phyloP scores from a whole-genome alignment of 2,329 filamentous ascomycete genomes.

The Verticillium alfalfae region DNA sequence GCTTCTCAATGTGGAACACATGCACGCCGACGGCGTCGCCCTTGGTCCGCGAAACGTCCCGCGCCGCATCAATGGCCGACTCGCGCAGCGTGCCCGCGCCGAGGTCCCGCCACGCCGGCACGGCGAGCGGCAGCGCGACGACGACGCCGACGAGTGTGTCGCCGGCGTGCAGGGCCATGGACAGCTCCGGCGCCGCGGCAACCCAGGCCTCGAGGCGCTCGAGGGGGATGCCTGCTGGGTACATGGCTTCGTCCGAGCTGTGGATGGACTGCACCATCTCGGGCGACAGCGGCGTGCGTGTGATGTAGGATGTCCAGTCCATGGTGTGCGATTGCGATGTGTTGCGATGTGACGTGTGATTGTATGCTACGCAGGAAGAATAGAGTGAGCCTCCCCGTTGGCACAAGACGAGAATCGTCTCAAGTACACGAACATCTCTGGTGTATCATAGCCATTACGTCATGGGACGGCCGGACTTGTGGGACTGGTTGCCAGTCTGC shows the following conservation, averaged over 20 bases:
- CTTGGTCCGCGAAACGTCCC: conserved; percentile 12
- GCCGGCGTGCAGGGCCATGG: conserved; percentile 14
- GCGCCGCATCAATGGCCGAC: conserved; percentile 15
- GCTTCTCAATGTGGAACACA: conserved; percentile 28
- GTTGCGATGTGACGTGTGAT: neutral
- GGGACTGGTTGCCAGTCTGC: too few relatives aligned
- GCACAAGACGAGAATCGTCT: too few relatives aligned
- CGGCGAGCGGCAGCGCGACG: conserved; percentile 21
- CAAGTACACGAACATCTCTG: too few relatives aligned
- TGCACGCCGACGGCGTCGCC: conserved; percentile 20
- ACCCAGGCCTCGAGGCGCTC: conserved; percentile 21
- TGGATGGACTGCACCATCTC: conserved; percentile 15
- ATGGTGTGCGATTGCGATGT: neutral
- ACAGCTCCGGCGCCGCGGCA: conserved; percentile 17
- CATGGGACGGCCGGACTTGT: too few relatives aligned
- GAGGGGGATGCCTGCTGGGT: conserved; percentile 24
- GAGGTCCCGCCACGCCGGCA: conserved; percentile 18
- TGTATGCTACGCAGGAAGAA: neutral
- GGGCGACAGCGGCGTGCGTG: conserved; percentile 8
- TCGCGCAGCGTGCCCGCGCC: conserved; percentile 22
- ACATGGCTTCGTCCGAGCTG: conserved; percentile 24
- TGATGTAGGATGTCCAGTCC: too few relatives aligned
- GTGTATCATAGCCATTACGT: too few relatives aligned
- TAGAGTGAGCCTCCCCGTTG: too few relatives aligned
- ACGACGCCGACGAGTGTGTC: conserved; percentile 16